Conservation (phyloP, 139 green algal species). For the Volvox reticuliferus region DNA sequence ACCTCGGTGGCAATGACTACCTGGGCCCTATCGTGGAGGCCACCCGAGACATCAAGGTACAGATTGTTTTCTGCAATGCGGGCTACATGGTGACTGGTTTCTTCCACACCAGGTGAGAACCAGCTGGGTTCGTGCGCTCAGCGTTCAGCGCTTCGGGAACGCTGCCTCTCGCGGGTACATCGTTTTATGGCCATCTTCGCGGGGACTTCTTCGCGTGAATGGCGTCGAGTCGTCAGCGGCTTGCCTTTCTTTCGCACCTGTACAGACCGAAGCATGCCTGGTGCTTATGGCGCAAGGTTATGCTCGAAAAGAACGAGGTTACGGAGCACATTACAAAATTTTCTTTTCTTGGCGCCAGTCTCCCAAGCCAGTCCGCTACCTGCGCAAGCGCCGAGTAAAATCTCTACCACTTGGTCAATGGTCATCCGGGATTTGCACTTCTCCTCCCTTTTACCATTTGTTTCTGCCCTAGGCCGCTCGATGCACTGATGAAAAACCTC, state of each 20-base stretch:
- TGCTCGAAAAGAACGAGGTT: no score
- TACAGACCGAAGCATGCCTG: no score
- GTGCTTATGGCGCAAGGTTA: no score
- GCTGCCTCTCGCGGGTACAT: no score
- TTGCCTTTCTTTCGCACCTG: no score
- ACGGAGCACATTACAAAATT: no score
- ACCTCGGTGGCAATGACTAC: conserved; percentile 87
- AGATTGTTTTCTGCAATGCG: conserved; percentile 95
- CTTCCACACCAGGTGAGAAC: conserved; percentile 77
- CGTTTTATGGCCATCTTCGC: no score
- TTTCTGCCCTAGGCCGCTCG: conserved; percentile 65
- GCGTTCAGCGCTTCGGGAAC: no score
- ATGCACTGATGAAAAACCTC: conserved; percentile 86
- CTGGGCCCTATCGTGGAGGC: conserved; percentile 76
- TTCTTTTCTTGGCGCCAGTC: no score
- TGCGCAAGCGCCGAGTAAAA: neutral
- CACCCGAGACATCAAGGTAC: conserved; percentile 88
- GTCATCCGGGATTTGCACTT: neutral
- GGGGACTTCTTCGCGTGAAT: no score
- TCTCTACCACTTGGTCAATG: neutral
- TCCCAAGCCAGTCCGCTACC: no score
- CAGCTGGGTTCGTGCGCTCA: neutral
- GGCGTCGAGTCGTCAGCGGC: no score
- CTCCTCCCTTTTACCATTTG: neutral
- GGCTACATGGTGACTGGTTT: conserved; percentile 95